Conservation (phyloP, 139 green algal species). For the Auxenochlorella pyrenoidosa region DNA sequence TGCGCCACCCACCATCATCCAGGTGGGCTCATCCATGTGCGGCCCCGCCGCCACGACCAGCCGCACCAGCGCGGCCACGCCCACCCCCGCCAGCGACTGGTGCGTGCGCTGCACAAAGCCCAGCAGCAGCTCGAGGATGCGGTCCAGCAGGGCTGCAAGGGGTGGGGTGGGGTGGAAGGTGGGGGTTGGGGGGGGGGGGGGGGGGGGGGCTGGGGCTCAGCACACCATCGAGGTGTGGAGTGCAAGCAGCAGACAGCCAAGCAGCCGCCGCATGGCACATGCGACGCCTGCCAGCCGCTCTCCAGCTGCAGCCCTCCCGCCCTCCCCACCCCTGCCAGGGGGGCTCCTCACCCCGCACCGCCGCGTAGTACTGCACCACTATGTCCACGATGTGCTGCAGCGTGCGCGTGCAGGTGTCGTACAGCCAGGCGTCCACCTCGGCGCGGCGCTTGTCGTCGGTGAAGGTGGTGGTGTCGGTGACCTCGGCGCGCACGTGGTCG, state of each 20-base stretch:
- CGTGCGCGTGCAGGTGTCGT: conserved; percentile 97
- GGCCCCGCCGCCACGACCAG: conserved; percentile 71
- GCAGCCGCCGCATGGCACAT: too few relatives aligned
- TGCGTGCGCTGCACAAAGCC: conserved; percentile 88
- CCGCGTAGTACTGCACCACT: conserved; percentile 85
- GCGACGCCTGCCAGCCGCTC: not conserved
- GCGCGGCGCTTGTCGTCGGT: conserved; percentile 77
- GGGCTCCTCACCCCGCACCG: conserved; percentile 14
- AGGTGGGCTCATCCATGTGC: conserved; percentile 60
- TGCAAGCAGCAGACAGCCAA: too few relatives aligned
- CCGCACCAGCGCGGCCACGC: conserved; percentile 85
- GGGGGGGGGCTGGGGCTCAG: not conserved
- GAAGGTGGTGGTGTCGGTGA: conserved; percentile 92
- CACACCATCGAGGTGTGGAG: not conserved
- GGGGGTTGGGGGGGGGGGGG: not conserved
- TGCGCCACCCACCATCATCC: conserved; percentile 55
- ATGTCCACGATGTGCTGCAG: conserved; percentile 97
- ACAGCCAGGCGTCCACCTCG: conserved; percentile 95
- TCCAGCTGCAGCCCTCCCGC: not conserved
- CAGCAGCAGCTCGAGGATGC: conserved; percentile 80
- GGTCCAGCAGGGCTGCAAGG: conserved; percentile 64
- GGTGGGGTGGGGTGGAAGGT: not conserved
- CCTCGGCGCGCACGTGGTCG: conserved; percentile 80
- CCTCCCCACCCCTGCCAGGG: not conserved
- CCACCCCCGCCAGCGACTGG: conserved; percentile 89